Conservation (phyloP, 2,329 filamentous ascomycete genomes). For the Pseudogymnoascus sp. region DNA sequence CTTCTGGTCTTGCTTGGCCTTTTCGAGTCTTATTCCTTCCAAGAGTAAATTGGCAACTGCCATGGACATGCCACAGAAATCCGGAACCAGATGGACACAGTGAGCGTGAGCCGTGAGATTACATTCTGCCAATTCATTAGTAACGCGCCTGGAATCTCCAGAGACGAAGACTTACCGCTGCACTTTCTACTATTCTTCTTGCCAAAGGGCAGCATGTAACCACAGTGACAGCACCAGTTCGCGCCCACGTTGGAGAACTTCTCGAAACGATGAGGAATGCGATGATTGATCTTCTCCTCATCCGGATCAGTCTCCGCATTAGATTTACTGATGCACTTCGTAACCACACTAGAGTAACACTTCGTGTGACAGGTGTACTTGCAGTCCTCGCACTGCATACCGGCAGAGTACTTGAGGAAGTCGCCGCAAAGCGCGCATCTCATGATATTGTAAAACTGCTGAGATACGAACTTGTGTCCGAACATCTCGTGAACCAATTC, state of each 20-base stretch:
- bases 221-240: conserved; percentile 99
- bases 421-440: conserved; percentile 95
- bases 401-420: conserved; percentile 95
- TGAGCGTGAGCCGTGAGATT: conserved; percentile 81
- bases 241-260: conserved; percentile 96
- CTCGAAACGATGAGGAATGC: conserved; percentile 94
- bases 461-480: conserved; percentile 96
- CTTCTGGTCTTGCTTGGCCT: conserved; percentile 48
- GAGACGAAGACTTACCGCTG: conserved; percentile 50
- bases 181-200: conserved; percentile 94
- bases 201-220: conserved; percentile 88
- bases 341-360: conserved; percentile 93
- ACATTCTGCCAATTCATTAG: conserved; percentile 58
- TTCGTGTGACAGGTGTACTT: conserved; percentile 99
- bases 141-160: conserved; percentile 10
- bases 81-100: conserved; percentile 90
- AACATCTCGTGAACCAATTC: conserved; percentile 98
- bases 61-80: conserved; percentile 99
- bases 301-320: conserved; percentile 97
- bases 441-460: conserved; percentile 99
- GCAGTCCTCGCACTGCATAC: conserved; percentile 99
- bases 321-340: conserved; percentile 98
- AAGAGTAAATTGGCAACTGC: conserved; percentile 90
- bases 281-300: conserved; percentile 99
- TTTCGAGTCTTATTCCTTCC: conserved; percentile 74